Percentiles rank a stretch among this genome's conserved stretches.
These are phyloP conservation scores for Emericellopsis terricola DNA, from an alignment of 495 filamentous ascomycete species.

Conservation along the genomic window DNA sequence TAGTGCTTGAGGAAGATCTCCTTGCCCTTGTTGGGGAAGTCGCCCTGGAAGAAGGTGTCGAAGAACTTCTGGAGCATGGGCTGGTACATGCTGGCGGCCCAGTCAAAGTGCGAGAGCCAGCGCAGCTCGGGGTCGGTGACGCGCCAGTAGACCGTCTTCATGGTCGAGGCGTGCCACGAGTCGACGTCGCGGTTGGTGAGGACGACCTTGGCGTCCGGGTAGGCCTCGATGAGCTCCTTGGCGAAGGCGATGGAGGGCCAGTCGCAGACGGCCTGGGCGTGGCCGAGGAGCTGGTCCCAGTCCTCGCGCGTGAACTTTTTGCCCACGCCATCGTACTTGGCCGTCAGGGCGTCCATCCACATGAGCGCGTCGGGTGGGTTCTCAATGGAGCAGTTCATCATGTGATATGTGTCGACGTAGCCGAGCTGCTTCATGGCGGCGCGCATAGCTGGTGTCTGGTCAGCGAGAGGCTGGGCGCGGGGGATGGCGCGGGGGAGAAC, in stretches of 20 bases:
- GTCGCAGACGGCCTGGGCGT: conserved; percentile 11
- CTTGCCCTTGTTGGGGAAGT: conserved; percentile 12
- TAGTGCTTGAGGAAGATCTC: conserved; percentile 13
- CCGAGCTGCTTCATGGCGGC: conserved; percentile 12
- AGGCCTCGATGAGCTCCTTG: conserved; percentile 19
- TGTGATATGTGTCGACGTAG: conserved; percentile 14
- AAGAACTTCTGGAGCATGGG: conserved; percentile 4
- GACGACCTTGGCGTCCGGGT: conserved; percentile 25
- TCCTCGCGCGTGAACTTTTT: conserved; percentile 8
- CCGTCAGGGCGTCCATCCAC: conserved; percentile 12
- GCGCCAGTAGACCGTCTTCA: conserved; percentile 16
- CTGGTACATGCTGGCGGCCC: conserved; percentile 11
- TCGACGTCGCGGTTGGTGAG: conserved; percentile 19
- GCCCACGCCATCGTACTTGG: conserved; percentile 11
- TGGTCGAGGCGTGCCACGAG: conserved; percentile 24
- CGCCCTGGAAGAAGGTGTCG: conserved; percentile 13
- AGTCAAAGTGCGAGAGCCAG: conserved; percentile 9
- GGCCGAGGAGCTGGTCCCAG: conserved; percentile 10
- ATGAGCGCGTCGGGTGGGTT: conserved; percentile 5
- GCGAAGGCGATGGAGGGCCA: conserved; percentile 21
- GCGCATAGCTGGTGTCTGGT: conserved; percentile 8
- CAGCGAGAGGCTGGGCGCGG: not conserved
- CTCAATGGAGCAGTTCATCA: conserved; percentile 12
- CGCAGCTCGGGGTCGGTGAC: conserved; percentile 5
- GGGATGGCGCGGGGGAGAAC: conserved; percentile 5